Evolutionary conservation across 1,139 yeast genomes (phyloP).

Genomic region (Debaryomyces psychrophilus): DNA sequence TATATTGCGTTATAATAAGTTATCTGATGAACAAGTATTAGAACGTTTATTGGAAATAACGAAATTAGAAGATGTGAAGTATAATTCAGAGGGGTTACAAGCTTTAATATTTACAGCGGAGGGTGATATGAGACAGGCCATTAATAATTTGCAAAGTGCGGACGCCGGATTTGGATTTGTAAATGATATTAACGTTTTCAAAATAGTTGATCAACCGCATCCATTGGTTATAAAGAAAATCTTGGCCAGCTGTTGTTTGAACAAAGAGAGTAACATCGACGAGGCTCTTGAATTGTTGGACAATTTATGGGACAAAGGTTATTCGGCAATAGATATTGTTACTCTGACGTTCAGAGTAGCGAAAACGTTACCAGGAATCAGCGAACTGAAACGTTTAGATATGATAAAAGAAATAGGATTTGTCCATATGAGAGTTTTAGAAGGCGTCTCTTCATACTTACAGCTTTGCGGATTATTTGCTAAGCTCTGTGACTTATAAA

Average conservation of each 20-base stretch:
- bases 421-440: slow-evolving; percentile 87
- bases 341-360: slow-evolving; percentile 89
- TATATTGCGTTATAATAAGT: slow-evolving; percentile 78
- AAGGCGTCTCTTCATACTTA: slow-evolving; percentile 86
- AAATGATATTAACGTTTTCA: slow-evolving; percentile 87
- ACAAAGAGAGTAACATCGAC: slow-evolving; percentile 57
- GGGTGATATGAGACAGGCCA: slow-evolving; percentile 98
- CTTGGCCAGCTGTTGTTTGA: slow-evolving; percentile 48
- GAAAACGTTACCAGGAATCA: slow-evolving; percentile 68
- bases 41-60: slow-evolving; percentile 74
- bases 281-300: slow-evolving; percentile 68
- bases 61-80: slow-evolving; percentile 70
- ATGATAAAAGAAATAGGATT: slow-evolving; percentile 85
- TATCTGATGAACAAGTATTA: slow-evolving; percentile 83
- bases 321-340: slow-evolving; percentile 90
- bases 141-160: slow-evolving; percentile 90
- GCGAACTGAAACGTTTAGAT: slow-evolving; percentile 70
- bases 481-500: slow-evolving; percentile 45
- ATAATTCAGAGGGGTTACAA: slow-evolving; percentile 87
- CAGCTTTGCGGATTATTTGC: slow-evolving; percentile 87
- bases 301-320: slow-evolving; percentile 84
- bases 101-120: slow-evolving; percentile 96
- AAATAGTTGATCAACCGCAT: slow-evolving; percentile 95
- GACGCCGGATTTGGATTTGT: slow-evolving; percentile 93
- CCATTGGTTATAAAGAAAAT: slow-evolving; percentile 83